These are phyloP conservation scores for Termitomyces sp. DNA, from an alignment of 768 basidiomycete genomes.

Conservation along the genomic window DNA sequence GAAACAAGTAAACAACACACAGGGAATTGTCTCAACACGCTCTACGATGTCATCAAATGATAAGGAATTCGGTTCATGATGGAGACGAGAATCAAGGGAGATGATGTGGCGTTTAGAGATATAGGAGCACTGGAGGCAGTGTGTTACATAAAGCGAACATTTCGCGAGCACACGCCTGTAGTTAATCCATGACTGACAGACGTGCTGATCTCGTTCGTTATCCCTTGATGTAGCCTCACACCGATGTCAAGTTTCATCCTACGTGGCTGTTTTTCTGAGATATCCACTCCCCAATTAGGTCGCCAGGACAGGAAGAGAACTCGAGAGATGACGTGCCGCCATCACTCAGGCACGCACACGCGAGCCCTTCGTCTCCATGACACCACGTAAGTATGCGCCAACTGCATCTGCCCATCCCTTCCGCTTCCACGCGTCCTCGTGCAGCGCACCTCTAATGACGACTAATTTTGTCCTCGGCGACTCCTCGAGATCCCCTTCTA, in stretches of 20 bases:
- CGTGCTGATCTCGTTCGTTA: neutral
- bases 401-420: conserved; percentile 14
- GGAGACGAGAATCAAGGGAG: too few relatives aligned
- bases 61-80: too few relatives aligned
- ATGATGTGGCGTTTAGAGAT: too few relatives aligned
- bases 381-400: conserved; percentile 5
- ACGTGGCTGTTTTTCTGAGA: neutral
- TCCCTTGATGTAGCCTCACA: too few relatives aligned
- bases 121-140: too few relatives aligned
- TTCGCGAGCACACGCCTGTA: too few relatives aligned
- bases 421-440: conserved; percentile 18
- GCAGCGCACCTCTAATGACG: conserved; percentile 10
- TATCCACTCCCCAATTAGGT: neutral
- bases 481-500: neutral
- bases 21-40: too few relatives aligned
- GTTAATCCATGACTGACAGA: too few relatives aligned
- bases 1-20: too few relatives aligned
- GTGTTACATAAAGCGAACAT: too few relatives aligned
- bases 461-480: neutral
- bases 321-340: neutral
- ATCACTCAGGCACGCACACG: neutral
- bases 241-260: neutral
- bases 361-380: neutral
- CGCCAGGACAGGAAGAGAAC: neutral
- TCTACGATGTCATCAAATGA: too few relatives aligned